Evolutionary conservation across 2,329 filamentous ascomycete species (phyloP).

Genomic region (Alternaria metachromatica): DNA sequence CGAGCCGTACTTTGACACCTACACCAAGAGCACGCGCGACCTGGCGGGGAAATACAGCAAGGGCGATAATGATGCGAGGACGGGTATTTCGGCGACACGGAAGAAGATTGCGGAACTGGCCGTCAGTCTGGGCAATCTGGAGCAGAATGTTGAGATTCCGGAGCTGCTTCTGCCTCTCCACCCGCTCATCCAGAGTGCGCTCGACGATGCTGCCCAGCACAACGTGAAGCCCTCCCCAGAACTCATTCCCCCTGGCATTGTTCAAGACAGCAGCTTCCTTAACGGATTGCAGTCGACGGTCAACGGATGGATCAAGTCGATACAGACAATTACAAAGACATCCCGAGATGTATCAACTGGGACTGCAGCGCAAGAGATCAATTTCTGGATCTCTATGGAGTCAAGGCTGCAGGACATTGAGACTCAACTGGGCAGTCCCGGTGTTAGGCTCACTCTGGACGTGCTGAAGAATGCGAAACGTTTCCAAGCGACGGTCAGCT

Average conservation of each 20-base stretch:
- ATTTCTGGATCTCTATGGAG: conserved; percentile 99
- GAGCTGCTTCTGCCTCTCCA: conserved; percentile 88
- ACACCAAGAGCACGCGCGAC: conserved; percentile 70
- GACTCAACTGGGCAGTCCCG: conserved; percentile 83
- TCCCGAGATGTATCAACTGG: conserved; percentile 78
- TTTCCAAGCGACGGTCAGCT: conserved; percentile 96
- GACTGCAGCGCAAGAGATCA: conserved; percentile 95
- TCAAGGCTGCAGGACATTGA: conserved; percentile 91
- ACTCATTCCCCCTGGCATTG: conserved; percentile 74
- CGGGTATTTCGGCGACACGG: conserved; percentile 94
- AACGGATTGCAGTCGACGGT: conserved; percentile 93
- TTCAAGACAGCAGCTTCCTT: conserved; percentile 88
- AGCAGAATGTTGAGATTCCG: conserved; percentile 98
- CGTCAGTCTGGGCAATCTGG: conserved; percentile 85
- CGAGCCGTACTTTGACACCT: conserved; percentile 96
- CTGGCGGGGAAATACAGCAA: conserved; percentile 66
- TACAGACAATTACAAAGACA: conserved; percentile 94
- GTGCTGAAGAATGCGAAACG: conserved; percentile 97
- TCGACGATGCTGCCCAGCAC: conserved; percentile 76
- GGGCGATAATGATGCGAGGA: conserved; percentile 87
- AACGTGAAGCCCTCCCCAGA: conserved; percentile 77
- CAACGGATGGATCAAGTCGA: conserved; percentile 98
- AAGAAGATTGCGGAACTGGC: conserved; percentile 96
- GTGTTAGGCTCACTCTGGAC: conserved; percentile 88
- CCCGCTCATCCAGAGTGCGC: conserved; percentile 81